Conservation (phyloP, 179 eudicot species). For the Kewa caespitosa region DNA sequence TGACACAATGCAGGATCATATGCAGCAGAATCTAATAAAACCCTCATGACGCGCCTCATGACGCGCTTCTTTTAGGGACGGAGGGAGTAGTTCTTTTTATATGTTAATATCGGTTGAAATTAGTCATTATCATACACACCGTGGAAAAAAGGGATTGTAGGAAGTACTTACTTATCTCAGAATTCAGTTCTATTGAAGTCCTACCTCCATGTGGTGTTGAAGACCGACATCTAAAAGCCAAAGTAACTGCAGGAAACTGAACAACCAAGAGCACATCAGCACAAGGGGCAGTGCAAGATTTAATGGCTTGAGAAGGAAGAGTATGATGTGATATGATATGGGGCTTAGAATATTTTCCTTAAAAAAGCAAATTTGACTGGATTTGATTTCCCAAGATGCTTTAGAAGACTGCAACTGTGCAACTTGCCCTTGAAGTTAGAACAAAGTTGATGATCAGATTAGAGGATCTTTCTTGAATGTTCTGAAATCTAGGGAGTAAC, state of each 20-base stretch:
- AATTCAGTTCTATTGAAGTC: too few relatives aligned
- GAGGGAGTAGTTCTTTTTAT: too few relatives aligned
- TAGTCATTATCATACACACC: too few relatives aligned
- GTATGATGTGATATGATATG: background rate
- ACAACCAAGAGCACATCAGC: background rate
- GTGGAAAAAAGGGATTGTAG: too few relatives aligned
- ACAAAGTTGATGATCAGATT: conserved; percentile 12
- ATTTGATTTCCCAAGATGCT: background rate
- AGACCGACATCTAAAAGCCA: background rate
- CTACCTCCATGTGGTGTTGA: background rate
- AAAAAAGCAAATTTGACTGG: conserved; percentile 1
- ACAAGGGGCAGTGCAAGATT: background rate
- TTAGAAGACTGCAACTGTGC: conserved; percentile 5
- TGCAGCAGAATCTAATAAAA: background rate
- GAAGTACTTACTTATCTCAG: too few relatives aligned
- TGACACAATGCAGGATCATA: background rate
- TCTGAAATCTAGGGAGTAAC: background rate
- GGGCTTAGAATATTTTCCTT: background rate
- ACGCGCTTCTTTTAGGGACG: too few relatives aligned
- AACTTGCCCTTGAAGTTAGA: conserved; percentile 5
- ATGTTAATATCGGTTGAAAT: too few relatives aligned
- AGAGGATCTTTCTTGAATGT: background rate
- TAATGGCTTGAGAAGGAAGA: background rate
- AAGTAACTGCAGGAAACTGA: background rate
- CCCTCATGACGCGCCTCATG: too few relatives aligned